Evolutionary conservation across 257 asterid species (phyloP).

Genomic region (Solanum medicagineum): DNA sequence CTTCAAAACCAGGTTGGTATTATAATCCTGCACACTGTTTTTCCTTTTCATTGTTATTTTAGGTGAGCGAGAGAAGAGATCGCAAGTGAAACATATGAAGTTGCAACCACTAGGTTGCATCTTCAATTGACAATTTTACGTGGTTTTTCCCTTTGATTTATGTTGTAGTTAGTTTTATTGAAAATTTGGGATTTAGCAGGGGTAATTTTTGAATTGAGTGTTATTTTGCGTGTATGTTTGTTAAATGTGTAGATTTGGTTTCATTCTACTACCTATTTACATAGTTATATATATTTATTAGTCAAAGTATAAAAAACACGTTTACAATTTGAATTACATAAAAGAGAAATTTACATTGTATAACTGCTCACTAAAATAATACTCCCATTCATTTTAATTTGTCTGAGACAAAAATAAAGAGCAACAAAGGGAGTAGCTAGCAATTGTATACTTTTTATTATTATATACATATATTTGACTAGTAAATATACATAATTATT

Average conservation of each 20-base stretch:
- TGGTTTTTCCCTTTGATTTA: neutral
- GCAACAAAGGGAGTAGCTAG: too few species aligned
- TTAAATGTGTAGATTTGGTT: neutral
- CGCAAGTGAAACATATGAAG: neutral
- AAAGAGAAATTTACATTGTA: too few species aligned
- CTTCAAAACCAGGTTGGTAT: conserved; percentile 53
- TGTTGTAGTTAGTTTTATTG: neutral
- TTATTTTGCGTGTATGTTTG: neutral
- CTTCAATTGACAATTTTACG: neutral
- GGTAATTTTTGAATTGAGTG: neutral
- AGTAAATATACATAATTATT: too few species aligned
- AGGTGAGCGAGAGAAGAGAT: neutral
- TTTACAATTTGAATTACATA: too few species aligned
- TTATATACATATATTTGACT: too few species aligned
- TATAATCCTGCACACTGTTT: neutral
- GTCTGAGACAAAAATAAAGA: too few species aligned
- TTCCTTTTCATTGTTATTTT: neutral
- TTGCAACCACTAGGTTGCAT: neutral
- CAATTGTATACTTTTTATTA: too few species aligned
- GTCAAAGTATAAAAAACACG: neutral
- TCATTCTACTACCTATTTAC: neutral
- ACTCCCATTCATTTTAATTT: too few species aligned
- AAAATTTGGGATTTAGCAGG: neutral
- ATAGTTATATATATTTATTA: neutral
- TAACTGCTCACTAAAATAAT: too few species aligned